Evolutionary conservation across 1,284 basidiomycete genomes (phyloP), one percentile per base, ranked within the genome.

Genomic region (Thecaphora frezii): DNA sequence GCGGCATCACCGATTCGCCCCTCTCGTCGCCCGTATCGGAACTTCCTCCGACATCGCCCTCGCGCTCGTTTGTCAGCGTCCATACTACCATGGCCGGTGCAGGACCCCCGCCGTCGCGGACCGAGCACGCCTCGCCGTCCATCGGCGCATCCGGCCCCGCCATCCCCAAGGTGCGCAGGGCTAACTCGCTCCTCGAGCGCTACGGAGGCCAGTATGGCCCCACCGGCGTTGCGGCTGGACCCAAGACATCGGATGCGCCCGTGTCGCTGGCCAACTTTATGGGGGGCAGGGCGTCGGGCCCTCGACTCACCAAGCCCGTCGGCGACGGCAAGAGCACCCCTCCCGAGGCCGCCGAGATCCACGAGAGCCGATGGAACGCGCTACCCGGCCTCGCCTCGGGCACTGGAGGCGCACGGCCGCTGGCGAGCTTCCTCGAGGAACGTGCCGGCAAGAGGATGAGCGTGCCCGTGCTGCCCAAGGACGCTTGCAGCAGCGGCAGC

Each of bases 251-350:
- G 12, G 62, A 59, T 23, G 54, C 59, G 24, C 71, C 74, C 5
- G 66, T 70, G 30, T 78, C 76, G 16, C 72, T 78, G 16, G 73
- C 73, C 44, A 58, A 66, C 42, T 78, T 78, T 36, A 78, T 78
- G 59, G 76, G 76, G 28, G 76, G 76, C 26, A 74, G 58, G 44
- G 66, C 73, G n/a, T 51, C 69, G 1, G 70, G 73, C 24, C 72
- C 76, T 3, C 66, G 75, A 18, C 64, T 78, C 8, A 75, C 75
- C 19, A 73, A 75, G 48, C 58, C 77, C 1, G 46, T 57, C 23
- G 75, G 73, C 25, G 74, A 77, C 37, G 76, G 75, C 24, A 65
- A 72, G 46, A 69, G 63, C 28, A 66, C 73, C 9, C 61, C 70
- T 28, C 69, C 71, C 2, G 72, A 76, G 51, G 73, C 70, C 13